Conservation (phyloP, 148 eudicot genomes). For the Vaccinium corymbosum region DNA sequence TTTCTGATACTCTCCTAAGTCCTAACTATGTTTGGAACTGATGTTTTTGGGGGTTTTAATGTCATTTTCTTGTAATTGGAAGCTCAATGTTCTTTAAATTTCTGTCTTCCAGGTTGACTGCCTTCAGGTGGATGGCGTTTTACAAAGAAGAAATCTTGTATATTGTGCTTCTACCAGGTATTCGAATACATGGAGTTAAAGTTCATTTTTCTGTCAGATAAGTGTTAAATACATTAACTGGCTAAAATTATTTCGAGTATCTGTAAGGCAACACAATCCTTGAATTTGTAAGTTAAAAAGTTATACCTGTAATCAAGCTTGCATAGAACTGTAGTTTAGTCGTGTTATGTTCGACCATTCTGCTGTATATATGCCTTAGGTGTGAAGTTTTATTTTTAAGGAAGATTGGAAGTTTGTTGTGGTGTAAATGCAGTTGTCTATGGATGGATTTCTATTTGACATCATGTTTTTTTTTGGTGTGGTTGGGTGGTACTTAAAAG, state of each 20-base stretch:
- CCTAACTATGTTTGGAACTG: neutral
- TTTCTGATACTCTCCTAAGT: neutral
- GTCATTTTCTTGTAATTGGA: neutral
- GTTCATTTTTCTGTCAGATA: neutral
- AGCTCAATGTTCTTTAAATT: conserved; percentile 1
- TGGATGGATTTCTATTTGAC: neutral
- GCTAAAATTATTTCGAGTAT: neutral
- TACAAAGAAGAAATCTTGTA: conserved; percentile 90
- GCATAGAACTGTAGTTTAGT: neutral
- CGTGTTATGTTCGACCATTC: neutral
- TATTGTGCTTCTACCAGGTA: conserved; percentile 99
- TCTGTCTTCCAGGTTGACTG: conserved; percentile 75
- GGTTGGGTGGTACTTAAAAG: conserved; percentile 9
- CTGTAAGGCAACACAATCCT: neutral
- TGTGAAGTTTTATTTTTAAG: neutral
- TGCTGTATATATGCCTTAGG: neutral
- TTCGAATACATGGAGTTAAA: conserved; percentile 4
- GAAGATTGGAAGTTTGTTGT: neutral
- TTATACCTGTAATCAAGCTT: neutral
- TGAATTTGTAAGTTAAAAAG: neutral
- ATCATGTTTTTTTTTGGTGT: neutral
- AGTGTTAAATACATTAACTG: neutral
- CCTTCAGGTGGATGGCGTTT: conserved; percentile 93
- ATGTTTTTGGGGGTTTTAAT: neutral
- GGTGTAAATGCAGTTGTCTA: neutral